Evolutionary conservation across 2,329 filamentous ascomycete genomes (phyloP).

Genomic region (Nemania diffusa): DNA sequence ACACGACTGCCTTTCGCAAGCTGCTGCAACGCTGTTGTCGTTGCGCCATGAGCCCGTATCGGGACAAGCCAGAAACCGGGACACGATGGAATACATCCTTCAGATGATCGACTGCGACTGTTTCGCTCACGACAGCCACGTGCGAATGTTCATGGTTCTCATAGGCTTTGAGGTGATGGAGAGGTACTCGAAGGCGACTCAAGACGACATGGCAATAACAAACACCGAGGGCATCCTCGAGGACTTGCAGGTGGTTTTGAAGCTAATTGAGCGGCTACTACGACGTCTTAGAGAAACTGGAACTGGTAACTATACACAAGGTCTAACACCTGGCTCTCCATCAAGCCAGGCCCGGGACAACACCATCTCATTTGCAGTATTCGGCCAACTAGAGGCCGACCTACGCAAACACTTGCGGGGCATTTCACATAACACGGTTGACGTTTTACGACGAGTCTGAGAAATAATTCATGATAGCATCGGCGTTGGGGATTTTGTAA

Average conservation of each 20-base stretch:
- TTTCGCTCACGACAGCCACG: conserved; percentile 35
- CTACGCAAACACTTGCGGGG: conserved; percentile 35
- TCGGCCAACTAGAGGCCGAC: conserved; percentile 38
- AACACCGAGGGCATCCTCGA: conserved; percentile 37
- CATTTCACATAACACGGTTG: conserved; percentile 37
- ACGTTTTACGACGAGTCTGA: conserved; percentile 35
- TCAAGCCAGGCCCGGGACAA: conserved; percentile 17
- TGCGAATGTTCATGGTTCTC: conserved; percentile 39
- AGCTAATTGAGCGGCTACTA: conserved; percentile 38
- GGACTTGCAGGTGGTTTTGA: conserved; percentile 39
- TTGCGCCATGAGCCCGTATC: conserved; percentile 30
- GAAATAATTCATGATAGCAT: conserved; percentile 22
- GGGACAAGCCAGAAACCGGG: conserved; percentile 23
- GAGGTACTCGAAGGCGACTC: conserved; percentile 33
- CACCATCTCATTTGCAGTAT: conserved; percentile 37
- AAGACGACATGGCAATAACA: conserved; percentile 28
- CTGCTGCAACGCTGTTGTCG: conserved; percentile 34
- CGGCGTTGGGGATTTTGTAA: conserved; percentile 34
- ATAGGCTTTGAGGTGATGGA: conserved; percentile 41
- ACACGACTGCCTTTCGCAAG: conserved; percentile 40
- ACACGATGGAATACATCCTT: conserved; percentile 36
- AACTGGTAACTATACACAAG: conserved; percentile 21
- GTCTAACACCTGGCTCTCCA: conserved; percentile 14
- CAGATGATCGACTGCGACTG: conserved; percentile 40
- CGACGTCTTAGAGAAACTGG: conserved; percentile 36